Evolutionary conservation across 2,329 filamentous ascomycete genomes (phyloP), one percentile per base, ranked within the genome.

Genomic region (Fusarium sp.): DNA sequence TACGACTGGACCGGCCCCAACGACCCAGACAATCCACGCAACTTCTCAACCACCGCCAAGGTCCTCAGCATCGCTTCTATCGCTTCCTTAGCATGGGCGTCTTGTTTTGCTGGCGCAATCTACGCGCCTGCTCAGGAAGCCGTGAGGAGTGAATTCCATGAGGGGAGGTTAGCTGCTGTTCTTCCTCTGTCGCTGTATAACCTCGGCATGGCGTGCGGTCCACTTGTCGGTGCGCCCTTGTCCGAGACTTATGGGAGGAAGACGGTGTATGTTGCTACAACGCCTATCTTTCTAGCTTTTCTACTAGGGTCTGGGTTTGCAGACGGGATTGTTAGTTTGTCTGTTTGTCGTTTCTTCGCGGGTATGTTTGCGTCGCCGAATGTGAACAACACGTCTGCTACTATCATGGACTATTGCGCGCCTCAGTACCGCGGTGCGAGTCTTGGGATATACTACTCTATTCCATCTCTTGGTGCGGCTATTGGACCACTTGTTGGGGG

Each of bases 301-400:
- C 24, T 68, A 2, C 38, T 68, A 0, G 59, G 38, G 0, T 47
- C 65, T 0, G 64, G 65, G 0, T 65, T 68, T 3, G 36, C 65
- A 4, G 4, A 24, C 2, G 6, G 30, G 1, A 48, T 67, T 0
- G 8, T 38, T 0, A 42, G 40, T 7, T 28, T 67, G 1, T 50
- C 51, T 2, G n/a, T 67, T 0, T 67, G 64, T n/a, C 65, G 65
- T 0, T 67, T 67, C 39, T 61, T 67, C 5, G 65, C 65, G 0
- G 65, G 65, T 2, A 64, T 68, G 54, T 68, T 67, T 38, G 65
- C 64, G 0, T 67, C 65, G 4, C 64, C 64, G 1, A 67, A 67
- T 28, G 50, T 67, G 6, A 68, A 67, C 4, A 68, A 68, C 8
- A 67, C 54, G 0, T 67, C 65, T 8, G 65, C 64, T n/a, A 67